phyloP scores from a whole-genome alignment of 441 rosid genomes.

The Rhodomyrtus psidioides region DNA sequence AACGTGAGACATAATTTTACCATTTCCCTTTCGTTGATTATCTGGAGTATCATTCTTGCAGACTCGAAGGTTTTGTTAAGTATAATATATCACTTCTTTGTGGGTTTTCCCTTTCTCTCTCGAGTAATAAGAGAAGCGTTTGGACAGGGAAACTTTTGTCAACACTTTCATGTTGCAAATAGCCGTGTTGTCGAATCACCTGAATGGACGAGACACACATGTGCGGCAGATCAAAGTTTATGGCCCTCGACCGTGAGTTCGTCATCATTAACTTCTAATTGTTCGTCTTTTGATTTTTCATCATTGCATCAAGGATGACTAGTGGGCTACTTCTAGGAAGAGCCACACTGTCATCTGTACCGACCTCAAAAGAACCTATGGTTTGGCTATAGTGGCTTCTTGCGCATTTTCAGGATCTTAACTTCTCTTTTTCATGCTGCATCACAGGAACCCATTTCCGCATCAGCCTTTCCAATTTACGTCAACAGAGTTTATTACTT shows the following conservation, averaged over 20 bases:
- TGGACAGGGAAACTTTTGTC: constrained; percentile 71
- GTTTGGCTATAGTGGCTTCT: not conserved
- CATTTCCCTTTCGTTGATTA: not conserved
- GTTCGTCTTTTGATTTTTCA: not conserved
- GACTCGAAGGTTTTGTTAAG: not conserved
- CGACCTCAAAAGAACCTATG: not conserved
- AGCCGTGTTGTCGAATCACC: constrained; percentile 68
- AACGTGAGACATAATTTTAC: not conserved
- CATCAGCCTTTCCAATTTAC: constrained; percentile 82
- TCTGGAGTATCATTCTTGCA: not conserved
- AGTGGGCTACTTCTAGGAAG: not conserved
- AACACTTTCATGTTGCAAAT: constrained; percentile 84
- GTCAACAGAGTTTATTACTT: constrained; percentile 63
- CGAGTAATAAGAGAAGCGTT: not conserved
- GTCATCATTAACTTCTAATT: not conserved
- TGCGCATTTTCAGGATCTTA: not conserved
- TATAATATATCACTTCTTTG: not conserved
- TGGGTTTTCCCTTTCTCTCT: not conserved
- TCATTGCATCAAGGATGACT: not conserved
- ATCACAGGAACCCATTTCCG: constrained; percentile 67
- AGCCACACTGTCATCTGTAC: not conserved
- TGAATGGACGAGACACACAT: constrained; percentile 88
- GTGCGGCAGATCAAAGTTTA: constrained; percentile 91
- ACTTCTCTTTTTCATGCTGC: not conserved
- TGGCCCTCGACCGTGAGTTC: constrained; percentile 70